Evolutionary conservation across 768 basidiomycete genomes (phyloP).

Genomic region (Rickenella mellea): DNA sequence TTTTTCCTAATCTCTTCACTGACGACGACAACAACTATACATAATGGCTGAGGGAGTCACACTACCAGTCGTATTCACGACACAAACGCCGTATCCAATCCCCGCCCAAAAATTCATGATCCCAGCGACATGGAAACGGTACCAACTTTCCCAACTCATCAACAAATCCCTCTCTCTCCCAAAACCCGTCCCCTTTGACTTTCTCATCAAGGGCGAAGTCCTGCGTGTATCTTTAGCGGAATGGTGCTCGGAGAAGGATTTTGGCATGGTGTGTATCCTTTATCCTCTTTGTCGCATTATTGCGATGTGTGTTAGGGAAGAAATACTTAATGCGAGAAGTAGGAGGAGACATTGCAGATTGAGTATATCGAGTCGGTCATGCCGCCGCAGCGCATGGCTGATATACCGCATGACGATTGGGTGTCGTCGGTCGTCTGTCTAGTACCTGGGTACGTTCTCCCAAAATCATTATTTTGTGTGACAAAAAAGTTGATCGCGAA

Average conservation of each 20-base stretch:
- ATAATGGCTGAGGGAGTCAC: too few relatives aligned
- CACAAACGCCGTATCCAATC: slow-evolving; percentile 61
- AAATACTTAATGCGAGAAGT: slow-evolving; percentile 6
- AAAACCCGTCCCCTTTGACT: slow-evolving; percentile 85
- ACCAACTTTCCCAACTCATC: slow-evolving; percentile 92
- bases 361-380: slow-evolving; percentile 88
- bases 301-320: background rate
- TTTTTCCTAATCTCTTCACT: too few relatives aligned
- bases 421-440: slow-evolving; percentile 70
- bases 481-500: slow-evolving; percentile 3
- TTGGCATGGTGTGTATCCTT: slow-evolving; percentile 50
- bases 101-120: slow-evolving; percentile 90
- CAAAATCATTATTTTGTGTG: slow-evolving; percentile 5
- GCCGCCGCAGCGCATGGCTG: slow-evolving; percentile 74
- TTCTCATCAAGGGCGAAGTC: slow-evolving; percentile 77
- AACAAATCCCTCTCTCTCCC: slow-evolving; percentile 81
- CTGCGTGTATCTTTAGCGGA: slow-evolving; percentile 60
- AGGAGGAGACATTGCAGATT: slow-evolving; percentile 88
- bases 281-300: slow-evolving; percentile 1
- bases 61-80: slow-evolving; percentile 59
- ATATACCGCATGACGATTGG: slow-evolving; percentile 89
- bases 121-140: slow-evolving; percentile 84
- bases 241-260: slow-evolving; percentile 63
- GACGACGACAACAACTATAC: too few relatives aligned
- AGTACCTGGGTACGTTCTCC: slow-evolving; percentile 36